Evolutionary conservation across 2,329 filamentous ascomycete species (phyloP).

Genomic region (Nemania diffusa): DNA sequence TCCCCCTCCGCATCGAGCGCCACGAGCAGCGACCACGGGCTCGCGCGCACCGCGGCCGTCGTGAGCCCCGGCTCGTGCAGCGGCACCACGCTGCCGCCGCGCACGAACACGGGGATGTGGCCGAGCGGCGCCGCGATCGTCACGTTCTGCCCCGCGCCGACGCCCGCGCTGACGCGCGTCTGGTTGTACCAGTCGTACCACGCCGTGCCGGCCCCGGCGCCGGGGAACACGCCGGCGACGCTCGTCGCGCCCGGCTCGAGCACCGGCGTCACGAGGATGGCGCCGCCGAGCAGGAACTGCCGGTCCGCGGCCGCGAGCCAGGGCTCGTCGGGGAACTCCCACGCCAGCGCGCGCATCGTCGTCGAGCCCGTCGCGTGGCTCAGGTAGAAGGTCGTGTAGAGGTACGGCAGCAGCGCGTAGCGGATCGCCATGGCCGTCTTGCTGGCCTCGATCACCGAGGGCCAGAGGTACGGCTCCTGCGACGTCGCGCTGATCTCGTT

Average conservation of each 20-base stretch:
- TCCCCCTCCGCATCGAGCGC: constrained; percentile 65
- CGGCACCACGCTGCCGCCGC: constrained; percentile 74
- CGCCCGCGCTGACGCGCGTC: constrained; percentile 58
- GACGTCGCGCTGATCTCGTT: constrained; percentile 68
- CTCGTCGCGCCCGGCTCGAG: constrained; percentile 69
- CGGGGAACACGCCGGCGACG: constrained; percentile 77
- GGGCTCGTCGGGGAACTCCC: constrained; percentile 80
- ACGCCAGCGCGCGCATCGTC: constrained; percentile 77
- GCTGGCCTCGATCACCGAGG: constrained; percentile 71
- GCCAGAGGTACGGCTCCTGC: constrained; percentile 80
- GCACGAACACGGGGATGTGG: constrained; percentile 76
- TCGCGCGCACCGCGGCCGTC: constrained; percentile 69
- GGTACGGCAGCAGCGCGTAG: constrained; percentile 77
- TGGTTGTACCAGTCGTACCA: constrained; percentile 89
- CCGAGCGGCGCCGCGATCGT: constrained; percentile 62
- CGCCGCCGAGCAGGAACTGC: constrained; percentile 77
- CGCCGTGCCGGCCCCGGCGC: constrained; percentile 65
- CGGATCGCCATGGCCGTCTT: constrained; percentile 75
- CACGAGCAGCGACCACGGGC: constrained; percentile 73
- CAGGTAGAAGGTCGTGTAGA: constrained; percentile 77
- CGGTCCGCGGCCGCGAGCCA: constrained; percentile 72
- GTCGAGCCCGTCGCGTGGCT: constrained; percentile 74
- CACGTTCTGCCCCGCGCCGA: constrained; percentile 52
- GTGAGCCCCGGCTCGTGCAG: constrained; percentile 75
- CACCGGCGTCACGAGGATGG: constrained; percentile 74